A percentile compares a stretch with the other conserved stretches of the same genome.
Conservation (phyloP, 495 filamentous ascomycete species). For the Polyplosphaeria fusca region DNA sequence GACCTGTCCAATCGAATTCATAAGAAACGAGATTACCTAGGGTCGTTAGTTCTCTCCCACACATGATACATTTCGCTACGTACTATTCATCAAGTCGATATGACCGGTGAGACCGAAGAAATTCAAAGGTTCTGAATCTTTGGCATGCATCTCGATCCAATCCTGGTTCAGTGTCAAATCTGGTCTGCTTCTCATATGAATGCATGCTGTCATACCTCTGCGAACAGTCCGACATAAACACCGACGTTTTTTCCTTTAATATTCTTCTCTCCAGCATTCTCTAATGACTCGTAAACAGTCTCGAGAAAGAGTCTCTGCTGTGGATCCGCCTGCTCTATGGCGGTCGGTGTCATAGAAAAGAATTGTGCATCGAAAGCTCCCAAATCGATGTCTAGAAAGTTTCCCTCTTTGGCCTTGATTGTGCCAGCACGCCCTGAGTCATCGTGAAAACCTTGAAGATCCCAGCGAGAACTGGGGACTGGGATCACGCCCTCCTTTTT, state of each 20-base stretch:
- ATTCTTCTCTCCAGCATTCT: conserved; percentile 5
- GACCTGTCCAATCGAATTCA: conserved; percentile 7
- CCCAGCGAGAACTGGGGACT: not conserved
- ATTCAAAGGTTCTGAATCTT: not conserved
- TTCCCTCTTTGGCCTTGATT: not conserved
- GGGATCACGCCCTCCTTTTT: not conserved
- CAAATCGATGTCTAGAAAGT: conserved; percentile 2
- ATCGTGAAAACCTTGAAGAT: not conserved
- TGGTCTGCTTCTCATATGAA: not conserved
- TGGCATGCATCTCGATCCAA: not conserved
- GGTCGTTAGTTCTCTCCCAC: not conserved
- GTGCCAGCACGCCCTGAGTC: not conserved
- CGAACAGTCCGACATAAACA: not conserved
- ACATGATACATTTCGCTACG: not conserved
- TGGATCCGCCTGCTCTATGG: not conserved
- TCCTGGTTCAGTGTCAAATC: not conserved
- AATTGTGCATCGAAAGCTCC: not conserved
- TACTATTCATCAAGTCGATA: not conserved
- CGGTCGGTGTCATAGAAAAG: not conserved
- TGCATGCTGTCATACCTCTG: not conserved
- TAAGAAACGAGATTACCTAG: conserved; percentile 4
- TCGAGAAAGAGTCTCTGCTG: conserved; percentile 7
- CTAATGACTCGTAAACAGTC: conserved; percentile 4
- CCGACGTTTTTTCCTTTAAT: not conserved
- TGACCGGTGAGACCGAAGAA: not conserved